These are phyloP conservation scores for Talaromyces marneffei DNA, from an alignment of 2,329 filamentous ascomycete species.

Conservation along the genomic window DNA sequence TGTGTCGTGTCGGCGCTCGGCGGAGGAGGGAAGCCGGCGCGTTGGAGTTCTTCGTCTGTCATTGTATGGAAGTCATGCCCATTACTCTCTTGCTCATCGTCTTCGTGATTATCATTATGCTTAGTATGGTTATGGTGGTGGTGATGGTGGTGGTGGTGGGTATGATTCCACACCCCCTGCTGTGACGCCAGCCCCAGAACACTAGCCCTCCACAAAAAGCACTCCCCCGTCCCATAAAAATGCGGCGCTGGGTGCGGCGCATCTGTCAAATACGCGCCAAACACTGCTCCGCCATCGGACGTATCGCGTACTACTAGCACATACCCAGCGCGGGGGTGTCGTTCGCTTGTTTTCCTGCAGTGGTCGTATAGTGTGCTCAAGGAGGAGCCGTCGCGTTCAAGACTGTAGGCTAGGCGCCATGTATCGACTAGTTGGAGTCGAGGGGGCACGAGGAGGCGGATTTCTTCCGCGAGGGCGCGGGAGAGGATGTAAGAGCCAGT, in stretches of 20 bases:
- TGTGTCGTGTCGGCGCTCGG: conserved; percentile 62
- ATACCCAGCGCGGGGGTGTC: conserved; percentile 70
- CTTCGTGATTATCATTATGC: background rate
- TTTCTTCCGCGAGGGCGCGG: conserved; percentile 78
- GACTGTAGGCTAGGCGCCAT: conserved; percentile 80
- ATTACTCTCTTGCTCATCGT: background rate
- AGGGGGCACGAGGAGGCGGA: conserved; percentile 79
- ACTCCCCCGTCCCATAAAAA: conserved; percentile 95
- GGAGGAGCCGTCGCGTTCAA: conserved; percentile 88
- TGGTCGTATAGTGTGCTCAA: conserved; percentile 79
- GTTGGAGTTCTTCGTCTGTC: conserved; percentile 41
- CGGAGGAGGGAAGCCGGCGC: conserved; percentile 59
- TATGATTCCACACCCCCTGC: conserved; percentile 24
- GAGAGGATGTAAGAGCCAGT: conserved; percentile 65
- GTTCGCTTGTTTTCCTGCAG: conserved; percentile 60
- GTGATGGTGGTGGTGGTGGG: background rate
- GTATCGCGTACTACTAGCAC: conserved; percentile 81
- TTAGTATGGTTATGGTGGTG: background rate
- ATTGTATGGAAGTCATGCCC: conserved; percentile 15
- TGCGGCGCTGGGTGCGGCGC: conserved; percentile 71
- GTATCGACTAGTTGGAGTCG: conserved; percentile 79
- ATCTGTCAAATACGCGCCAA: conserved; percentile 92
- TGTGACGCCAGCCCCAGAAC: conserved; percentile 50
- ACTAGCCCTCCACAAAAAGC: conserved; percentile 80
- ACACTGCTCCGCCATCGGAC: conserved; percentile 48